Evolutionary conservation across 768 basidiomycete species (phyloP), one percentile per base, ranked within the genome.

Genomic region (Macrocybe gigantea): DNA sequence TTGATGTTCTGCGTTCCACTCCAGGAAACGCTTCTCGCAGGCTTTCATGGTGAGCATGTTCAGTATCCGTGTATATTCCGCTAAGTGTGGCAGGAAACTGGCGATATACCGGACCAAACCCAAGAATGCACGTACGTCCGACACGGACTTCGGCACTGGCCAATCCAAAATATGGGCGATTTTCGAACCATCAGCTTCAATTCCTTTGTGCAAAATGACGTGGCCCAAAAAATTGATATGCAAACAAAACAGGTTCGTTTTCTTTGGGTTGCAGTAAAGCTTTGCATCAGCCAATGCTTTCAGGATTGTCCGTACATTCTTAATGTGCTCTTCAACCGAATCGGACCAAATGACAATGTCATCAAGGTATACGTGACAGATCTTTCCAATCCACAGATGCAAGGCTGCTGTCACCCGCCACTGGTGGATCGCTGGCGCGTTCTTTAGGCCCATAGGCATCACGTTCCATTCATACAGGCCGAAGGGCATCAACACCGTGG

Each of bases 271-370:
- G 15, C 49, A 41, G 42, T 54, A 57, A 0, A 57, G 46, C 30
- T 48, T 44, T 0, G 50, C 50, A 1, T 39, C 31, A 7, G 30
- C 11, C 5, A 61, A 44, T 0, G 55, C 60, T 0, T 62, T 56
- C 0, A 73, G 55, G 13, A 70, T 60, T 0, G 30, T 15, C 0
- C 46, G 36, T 1, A 66, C 54, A 38, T 66, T 57, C 1, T 37
- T 0, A 1, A 46, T 37, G 22, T 74, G 72, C 39, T 71, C 65
- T 1, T 65, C 66, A 0, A 67, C 13, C 0, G 56, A 50, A 0
- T 70, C 3, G 0, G 71, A 77, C 64, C 67, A 75, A n/a, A 74
- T 70, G 7, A 75, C 55, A 31, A 75, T 69, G 41, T 74, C 66
- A 48, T 76, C 69, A 0, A 75, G 54, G 49, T 74, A 74, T 2